A percentile compares a stretch with the other conserved stretches of the same genome.
Conservation (phyloP, 139 green algal species). For the Coelastrella sp. region DNA sequence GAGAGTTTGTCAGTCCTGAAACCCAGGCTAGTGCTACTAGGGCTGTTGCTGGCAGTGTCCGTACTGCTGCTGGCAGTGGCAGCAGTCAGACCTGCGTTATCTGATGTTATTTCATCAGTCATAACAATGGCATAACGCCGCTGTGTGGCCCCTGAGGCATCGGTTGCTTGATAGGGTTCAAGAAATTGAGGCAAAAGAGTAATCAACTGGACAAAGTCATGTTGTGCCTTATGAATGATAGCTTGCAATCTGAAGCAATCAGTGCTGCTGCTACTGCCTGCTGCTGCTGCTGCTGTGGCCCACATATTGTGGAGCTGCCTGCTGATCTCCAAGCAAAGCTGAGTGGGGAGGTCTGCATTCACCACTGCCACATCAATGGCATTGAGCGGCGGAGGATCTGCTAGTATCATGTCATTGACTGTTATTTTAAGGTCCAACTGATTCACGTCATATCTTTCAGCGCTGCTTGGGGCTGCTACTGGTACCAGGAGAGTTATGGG, state of each 20-base stretch:
- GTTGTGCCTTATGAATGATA: neutral
- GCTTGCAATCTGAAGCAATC: neutral
- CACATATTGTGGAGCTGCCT: neutral
- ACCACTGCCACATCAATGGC: neutral
- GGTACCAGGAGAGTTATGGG: neutral
- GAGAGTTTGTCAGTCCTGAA: neutral
- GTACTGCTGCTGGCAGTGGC: neutral
- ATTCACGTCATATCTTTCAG: constrained; percentile 25
- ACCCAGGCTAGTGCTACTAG: neutral
- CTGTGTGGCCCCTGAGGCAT: constrained; percentile 13
- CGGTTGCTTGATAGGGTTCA: constrained; percentile 19
- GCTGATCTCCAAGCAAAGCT: neutral
- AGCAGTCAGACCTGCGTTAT: neutral
- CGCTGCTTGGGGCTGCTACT: neutral
- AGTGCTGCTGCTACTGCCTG: constrained; percentile 32
- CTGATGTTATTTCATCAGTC: neutral
- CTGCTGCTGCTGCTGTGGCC: constrained; percentile 19
- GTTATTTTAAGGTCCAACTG: neutral
- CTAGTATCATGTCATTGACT: constrained; percentile 1
- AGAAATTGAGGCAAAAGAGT: neutral
- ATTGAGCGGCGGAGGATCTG: neutral
- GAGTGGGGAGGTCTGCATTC: neutral
- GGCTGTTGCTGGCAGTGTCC: neutral
- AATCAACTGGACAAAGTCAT: constrained; percentile 18
- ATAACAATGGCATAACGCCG: neutral